These are phyloP conservation scores for Metarhizium rileyi DNA, from an alignment of 2,329 filamentous ascomycete genomes.

Conservation along the genomic window DNA sequence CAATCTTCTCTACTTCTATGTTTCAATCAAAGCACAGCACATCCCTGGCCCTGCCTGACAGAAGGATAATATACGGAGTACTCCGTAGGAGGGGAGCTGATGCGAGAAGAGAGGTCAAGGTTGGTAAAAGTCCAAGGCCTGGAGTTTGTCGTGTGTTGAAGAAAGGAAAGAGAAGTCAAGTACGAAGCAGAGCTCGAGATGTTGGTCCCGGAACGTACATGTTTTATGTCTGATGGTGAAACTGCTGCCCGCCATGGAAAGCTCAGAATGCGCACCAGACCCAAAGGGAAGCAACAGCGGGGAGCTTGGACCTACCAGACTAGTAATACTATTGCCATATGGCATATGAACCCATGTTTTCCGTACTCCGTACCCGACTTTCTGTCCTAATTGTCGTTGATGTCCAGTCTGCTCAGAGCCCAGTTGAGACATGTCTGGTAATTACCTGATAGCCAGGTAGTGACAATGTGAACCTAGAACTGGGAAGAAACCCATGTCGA, in stretches of 20 bases:
- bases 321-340: not conserved
- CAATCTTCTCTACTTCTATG: not conserved
- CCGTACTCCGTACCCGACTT: too few relatives aligned
- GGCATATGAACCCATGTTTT: too few relatives aligned
- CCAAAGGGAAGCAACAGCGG: not conserved
- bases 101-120: not conserved
- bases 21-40: not conserved
- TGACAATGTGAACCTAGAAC: not conserved
- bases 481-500: constrained; percentile 1
- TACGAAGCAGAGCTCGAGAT: not conserved
- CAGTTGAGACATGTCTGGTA: too few relatives aligned
- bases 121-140: not conserved
- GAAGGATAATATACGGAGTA: not conserved
- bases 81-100: too few relatives aligned
- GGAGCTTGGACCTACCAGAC: not conserved
- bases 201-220: not conserved
- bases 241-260: not conserved
- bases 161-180: not conserved
- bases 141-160: not conserved
- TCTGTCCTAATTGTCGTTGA: too few relatives aligned
- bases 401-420: too few relatives aligned
- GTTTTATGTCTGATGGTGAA: constrained; percentile 7
- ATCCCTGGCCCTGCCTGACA: not conserved
- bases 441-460: too few relatives aligned
- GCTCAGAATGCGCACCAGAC: not conserved